These are phyloP conservation scores for Ambrosia hybrid DNA, from an alignment of 140 eudicot genomes.

Conservation along the genomic window DNA sequence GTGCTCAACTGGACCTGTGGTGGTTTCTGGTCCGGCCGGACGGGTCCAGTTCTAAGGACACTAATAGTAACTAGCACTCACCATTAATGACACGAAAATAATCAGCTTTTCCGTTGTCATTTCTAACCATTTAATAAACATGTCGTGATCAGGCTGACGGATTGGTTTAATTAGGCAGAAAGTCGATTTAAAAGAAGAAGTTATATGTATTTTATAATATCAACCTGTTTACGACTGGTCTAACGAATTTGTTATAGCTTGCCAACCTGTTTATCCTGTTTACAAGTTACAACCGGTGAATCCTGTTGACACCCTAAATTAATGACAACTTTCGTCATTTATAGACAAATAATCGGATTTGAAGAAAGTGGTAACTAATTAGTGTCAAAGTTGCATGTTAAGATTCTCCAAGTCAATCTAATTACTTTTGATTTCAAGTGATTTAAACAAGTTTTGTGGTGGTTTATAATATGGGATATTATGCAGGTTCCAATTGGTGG, in stretches of 20 bases:
- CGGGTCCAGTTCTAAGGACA: neutral
- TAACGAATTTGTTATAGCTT: neutral
- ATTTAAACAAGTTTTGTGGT: constrained; percentile 11
- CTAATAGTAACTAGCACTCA: too few species aligned
- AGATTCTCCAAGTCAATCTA: neutral
- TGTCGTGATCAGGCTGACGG: neutral
- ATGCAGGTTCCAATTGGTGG: constrained; percentile 98
- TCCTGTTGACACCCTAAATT: neutral
- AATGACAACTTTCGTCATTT: neutral
- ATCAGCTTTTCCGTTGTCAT: neutral
- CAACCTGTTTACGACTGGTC: neutral
- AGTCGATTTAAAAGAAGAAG: too few species aligned
- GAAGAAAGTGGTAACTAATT: constrained; percentile 1
- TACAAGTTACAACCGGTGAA: neutral
- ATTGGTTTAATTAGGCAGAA: neutral
- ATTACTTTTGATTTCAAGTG: neutral
- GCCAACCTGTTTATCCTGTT: neutral
- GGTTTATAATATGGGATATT: neutral
- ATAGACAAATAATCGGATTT: neutral
- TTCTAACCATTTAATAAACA: neutral
- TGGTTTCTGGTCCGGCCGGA: neutral
- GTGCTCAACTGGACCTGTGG: neutral
- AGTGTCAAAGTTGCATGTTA: neutral
- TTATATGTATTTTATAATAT: too few species aligned
- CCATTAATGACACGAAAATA: too few species aligned